phyloP scores from a whole-genome alignment of 306 rosid genomes.

The Clitoria ternatea region DNA sequence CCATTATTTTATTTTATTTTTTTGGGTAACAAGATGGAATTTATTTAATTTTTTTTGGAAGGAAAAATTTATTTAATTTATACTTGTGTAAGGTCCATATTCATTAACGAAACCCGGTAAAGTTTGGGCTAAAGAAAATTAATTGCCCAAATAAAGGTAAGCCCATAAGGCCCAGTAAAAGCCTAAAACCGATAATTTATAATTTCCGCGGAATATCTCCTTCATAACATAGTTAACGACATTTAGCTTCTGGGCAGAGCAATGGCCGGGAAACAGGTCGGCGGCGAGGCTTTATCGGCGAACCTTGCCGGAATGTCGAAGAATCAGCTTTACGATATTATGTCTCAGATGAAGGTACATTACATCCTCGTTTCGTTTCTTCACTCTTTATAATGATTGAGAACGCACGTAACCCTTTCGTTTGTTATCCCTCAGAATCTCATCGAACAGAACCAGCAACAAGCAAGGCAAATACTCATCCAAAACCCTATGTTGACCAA shows the following conservation, averaged over 20 bases:
- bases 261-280: slow-evolving; percentile 83
- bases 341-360: slow-evolving; percentile 94
- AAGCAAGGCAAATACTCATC: slow-evolving; percentile 87
- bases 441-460: slow-evolving; percentile 90
- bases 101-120: background rate
- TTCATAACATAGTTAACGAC: background rate
- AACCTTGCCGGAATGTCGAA: slow-evolving; percentile 92
- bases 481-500: slow-evolving; percentile 88
- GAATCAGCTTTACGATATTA: slow-evolving; percentile 82
- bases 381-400: background rate
- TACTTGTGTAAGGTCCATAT: no score
- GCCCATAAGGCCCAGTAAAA: background rate
- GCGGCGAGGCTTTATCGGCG: slow-evolving; percentile 66
- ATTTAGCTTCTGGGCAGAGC: background rate
- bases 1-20: no score
- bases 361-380: background rate
- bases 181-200: background rate
- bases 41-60: no score
- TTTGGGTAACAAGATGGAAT: no score
- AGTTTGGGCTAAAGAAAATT: background rate
- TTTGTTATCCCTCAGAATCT: slow-evolving; percentile 40
- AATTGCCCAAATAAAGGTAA: background rate
- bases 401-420: background rate
- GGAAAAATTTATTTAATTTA: no score
- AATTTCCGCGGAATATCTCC: no score